A percentile compares a stretch with the other conserved stretches of the same genome.
These are phyloP conservation scores for Akanthomyces dipterigenus DNA, from an alignment of 2,329 filamentous ascomycete genomes.

Conservation along the genomic window DNA sequence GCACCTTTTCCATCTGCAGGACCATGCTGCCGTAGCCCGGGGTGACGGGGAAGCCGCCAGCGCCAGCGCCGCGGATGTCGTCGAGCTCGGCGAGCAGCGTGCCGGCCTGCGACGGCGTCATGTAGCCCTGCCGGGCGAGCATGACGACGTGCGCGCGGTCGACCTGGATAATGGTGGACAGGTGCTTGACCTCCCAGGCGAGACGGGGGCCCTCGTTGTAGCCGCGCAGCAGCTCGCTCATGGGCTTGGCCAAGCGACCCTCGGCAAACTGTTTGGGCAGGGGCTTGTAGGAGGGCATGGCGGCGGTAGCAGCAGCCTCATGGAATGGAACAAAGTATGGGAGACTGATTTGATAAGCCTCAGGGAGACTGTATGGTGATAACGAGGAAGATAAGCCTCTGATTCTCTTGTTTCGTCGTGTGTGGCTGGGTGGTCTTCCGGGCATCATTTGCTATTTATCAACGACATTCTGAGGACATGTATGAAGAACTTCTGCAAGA, in stretches of 20 bases:
- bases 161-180: constrained; percentile 2
- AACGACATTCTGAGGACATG: not conserved
- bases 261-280: not conserved
- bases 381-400: not conserved
- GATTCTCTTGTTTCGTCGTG: not conserved
- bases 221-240: not conserved
- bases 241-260: constrained; percentile 3
- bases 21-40: constrained; percentile 7
- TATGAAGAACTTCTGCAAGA: not conserved
- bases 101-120: not conserved
- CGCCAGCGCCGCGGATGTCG: not conserved
- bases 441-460: not conserved
- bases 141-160: constrained; percentile 6
- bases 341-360: too few relatives aligned
- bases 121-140: constrained; percentile 2
- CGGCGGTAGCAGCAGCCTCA: not conserved
- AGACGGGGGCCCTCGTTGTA: constrained; percentile 5
- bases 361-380: not conserved
- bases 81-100: not conserved
- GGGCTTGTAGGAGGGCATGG: constrained; percentile 4
- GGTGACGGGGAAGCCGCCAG: not conserved
- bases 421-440: not conserved
- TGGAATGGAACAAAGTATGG: not conserved
- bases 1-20: constrained; percentile 2
- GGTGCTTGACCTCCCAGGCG: not conserved